Percentiles rank a stretch among this genome's conserved stretches.
These are phyloP conservation scores for Wickerhamomyces alni DNA, from an alignment of 805 yeast genomes.

Conservation along the genomic window DNA sequence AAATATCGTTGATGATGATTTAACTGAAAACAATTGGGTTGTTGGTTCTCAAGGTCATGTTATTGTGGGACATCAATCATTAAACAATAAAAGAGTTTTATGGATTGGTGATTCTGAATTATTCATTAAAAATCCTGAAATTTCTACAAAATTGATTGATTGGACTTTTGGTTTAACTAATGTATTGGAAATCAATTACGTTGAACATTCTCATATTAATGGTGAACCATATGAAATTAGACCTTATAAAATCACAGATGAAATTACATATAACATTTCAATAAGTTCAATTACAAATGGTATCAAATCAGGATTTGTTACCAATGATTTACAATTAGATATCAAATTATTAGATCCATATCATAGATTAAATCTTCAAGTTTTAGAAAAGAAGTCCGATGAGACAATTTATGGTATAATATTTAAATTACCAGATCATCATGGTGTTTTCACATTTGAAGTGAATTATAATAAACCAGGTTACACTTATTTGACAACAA, in stretches of 20 bases:
- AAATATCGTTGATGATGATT: conserved; percentile 38
- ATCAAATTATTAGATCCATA: conserved; percentile 93
- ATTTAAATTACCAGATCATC: conserved; percentile 87
- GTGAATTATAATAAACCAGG: conserved; percentile 78
- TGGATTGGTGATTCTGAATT: conserved; percentile 73
- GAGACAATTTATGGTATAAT: conserved; percentile 39
- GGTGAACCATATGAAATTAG: conserved; percentile 34
- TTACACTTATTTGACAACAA: conserved; percentile 56
- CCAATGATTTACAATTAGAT: conserved; percentile 71
- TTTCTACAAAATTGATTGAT: conserved; percentile 40
- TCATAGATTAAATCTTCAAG: conserved; percentile 64
- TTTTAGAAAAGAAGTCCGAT: conserved; percentile 30
- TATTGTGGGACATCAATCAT: conserved; percentile 74
- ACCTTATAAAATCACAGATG: conserved; percentile 72
- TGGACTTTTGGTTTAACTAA: conserved; percentile 77
- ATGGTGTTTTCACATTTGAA: conserved; percentile 89
- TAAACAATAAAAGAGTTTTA: conserved; percentile 66
- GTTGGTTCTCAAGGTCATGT: conserved; percentile 74
- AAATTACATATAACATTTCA: conserved; percentile 44
- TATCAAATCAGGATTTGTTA: conserved; percentile 12
- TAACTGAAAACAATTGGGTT: conserved; percentile 58
- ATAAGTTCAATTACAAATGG: neutral
- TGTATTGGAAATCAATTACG: conserved; percentile 50
- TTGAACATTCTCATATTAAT: conserved; percentile 46
- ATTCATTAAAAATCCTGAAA: conserved; percentile 38